Conservation (phyloP, 139 green algal genomes). For the Dunaliella primolecta region DNA sequence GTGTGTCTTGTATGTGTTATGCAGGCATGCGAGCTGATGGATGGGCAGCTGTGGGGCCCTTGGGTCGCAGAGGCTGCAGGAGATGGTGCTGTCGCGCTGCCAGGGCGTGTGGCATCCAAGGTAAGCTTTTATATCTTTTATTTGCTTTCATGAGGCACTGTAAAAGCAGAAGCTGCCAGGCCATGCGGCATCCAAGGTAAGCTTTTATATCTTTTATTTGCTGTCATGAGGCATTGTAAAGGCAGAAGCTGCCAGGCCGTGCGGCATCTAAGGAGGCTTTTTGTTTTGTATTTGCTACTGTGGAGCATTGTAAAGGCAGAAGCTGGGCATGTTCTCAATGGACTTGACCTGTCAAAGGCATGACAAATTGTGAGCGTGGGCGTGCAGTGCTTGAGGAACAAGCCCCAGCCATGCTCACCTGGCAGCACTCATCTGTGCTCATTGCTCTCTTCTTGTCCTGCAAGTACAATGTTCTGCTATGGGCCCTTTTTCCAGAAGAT, state of each 20-base stretch:
- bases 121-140: not conserved
- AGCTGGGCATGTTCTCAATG: not conserved
- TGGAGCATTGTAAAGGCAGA: not conserved
- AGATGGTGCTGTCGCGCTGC: not conserved
- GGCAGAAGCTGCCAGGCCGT: not conserved
- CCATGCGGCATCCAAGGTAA: not conserved
- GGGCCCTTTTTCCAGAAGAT: no score
- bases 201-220: not conserved
- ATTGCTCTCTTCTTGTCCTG: not conserved
- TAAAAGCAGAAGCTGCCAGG: no score
- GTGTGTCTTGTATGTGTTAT: no score
- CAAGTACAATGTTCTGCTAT: no score
- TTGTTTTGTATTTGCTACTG: not conserved
- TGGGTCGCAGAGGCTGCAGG: constrained; percentile 39
- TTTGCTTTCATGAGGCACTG: no score
- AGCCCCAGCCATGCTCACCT: not conserved
- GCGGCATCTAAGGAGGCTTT: not conserved
- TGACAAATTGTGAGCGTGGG: no score
- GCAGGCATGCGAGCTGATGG: constrained; percentile 35
- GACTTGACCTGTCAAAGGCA: not conserved
- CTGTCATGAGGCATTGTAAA: not conserved
- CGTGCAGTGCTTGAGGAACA: not conserved
- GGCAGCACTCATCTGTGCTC: not conserved
- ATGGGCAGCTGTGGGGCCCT: constrained; percentile 47
- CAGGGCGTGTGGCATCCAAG: constrained; percentile 1